Base-by-base conservation (phyloP, 1,139 yeast species). In the Scheffersomyces stambukii region DNA sequence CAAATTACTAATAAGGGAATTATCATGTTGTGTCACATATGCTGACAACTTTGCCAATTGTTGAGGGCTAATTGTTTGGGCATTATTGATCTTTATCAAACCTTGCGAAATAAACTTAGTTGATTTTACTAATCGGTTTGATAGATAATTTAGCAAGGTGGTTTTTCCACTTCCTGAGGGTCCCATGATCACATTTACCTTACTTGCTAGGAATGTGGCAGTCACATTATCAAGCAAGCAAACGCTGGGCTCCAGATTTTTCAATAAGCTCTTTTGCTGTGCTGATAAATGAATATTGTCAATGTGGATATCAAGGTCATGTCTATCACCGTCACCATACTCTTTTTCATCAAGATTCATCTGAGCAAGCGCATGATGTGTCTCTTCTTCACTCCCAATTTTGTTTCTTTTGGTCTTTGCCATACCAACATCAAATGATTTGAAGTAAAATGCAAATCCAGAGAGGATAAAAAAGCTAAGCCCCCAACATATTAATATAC, bases 131-230 rank as follows among this genome's bases (percentile, higher is more conserved):
- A 80, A 51, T 35, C 94, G 62, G 13, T 80, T 76, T 9, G 93
- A 78, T 23, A 85, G 60, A 28, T 70, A 60, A 44, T 81, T 84
- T 33, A 85, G 57, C 17, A 84, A 53, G 0, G 94, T 80, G 0
- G 93, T 79, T 48, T 85, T 85, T 3, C 95, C 95, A 5, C 88
- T 77, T 0, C 95, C 95, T 2, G 93, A 82, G 0, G 95, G 95
- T 0, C 95, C 95, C 81, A 85, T 77, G 20, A 85, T 82, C 1
- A 83, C 91, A 54, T 84, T 85, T n/a, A 85, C 65, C 25, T 75
- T 64, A 4, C 81, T 53, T 3, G 83, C 75, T 22, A 62, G 55
- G 51, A 85, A 84, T 5, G 48, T 46, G 0, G 88, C 86, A 36
- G 65, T 58, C 6, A 84, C 57, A 13, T 69, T 58, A 21, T 70